Evolutionary conservation across 805 yeast species (phyloP).

Genomic region (Myxozyma monticola): DNA sequence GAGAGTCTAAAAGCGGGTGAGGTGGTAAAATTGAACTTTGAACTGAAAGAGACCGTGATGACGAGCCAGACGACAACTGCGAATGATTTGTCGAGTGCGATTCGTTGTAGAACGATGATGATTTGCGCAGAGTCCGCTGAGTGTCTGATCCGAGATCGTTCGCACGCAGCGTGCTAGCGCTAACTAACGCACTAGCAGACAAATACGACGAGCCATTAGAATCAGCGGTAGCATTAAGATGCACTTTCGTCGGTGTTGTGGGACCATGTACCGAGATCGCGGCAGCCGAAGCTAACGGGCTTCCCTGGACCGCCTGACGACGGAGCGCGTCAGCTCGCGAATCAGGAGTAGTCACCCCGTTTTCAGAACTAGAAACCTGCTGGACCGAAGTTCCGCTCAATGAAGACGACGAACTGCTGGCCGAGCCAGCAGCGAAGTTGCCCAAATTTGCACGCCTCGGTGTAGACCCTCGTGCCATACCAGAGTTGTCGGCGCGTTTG

Average conservation of each 20-base stretch:
- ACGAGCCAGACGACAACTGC: neutral
- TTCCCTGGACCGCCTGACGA: no score
- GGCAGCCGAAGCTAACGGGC: no score
- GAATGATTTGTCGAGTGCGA: neutral
- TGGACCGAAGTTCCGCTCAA: neutral
- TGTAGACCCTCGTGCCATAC: constrained; percentile 27
- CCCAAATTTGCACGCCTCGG: constrained; percentile 20
- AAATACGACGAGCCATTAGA: neutral
- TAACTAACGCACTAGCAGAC: neutral
- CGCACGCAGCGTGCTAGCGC: no score
- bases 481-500: no score
- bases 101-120: constrained; percentile 15
- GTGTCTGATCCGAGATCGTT: no score
- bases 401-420: constrained; percentile 24
- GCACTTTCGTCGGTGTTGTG: neutral
- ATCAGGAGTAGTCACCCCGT: no score
- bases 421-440: constrained; percentile 11
- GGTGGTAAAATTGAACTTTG: constrained; percentile 34
- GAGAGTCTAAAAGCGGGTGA: constrained; percentile 39
- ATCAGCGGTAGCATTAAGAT: neutral
- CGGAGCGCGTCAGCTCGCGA: no score
- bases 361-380: no score
- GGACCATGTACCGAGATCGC: no score
- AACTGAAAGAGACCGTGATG: neutral
- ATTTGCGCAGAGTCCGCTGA: constrained; percentile 9